Evolutionary conservation across 2,329 filamentous ascomycete species (phyloP).

Genomic region (Trichothecium sympodiale): DNA sequence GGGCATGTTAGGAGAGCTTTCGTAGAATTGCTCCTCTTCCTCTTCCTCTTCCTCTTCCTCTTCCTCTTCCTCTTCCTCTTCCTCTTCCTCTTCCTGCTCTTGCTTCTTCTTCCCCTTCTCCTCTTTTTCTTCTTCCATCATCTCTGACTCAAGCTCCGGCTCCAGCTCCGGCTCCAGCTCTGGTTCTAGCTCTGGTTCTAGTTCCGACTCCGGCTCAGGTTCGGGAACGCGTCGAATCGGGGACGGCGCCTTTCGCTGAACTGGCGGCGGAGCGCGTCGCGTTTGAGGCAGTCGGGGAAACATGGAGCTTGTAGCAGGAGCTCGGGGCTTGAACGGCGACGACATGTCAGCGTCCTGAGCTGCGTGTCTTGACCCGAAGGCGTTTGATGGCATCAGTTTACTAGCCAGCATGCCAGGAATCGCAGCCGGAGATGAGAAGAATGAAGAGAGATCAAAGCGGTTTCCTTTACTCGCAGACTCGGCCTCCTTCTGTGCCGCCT

Average conservation of each 20-base stretch:
- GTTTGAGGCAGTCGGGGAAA: constrained; percentile 23
- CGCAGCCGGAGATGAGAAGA: constrained; percentile 45
- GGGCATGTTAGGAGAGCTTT: constrained; percentile 17
- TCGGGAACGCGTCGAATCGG: no score
- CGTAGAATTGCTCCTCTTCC: background rate
- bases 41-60: constrained; percentile 1
- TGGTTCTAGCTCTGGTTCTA: no score
- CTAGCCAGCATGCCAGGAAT: constrained; percentile 22
- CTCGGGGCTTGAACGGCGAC: constrained; percentile 1
- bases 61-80: background rate
- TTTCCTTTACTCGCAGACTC: constrained; percentile 16
- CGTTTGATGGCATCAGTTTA: constrained; percentile 14
- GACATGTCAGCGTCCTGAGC: background rate
- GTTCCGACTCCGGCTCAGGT: no score
- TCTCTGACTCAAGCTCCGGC: no score
- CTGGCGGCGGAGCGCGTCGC: background rate
- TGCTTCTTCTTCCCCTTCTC: constrained; percentile 15
- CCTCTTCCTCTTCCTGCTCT: constrained; percentile 2
- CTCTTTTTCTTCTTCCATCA: constrained; percentile 10
- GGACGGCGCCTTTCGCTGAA: no score
- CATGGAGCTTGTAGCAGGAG: constrained; percentile 23
- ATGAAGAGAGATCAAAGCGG: constrained; percentile 37
- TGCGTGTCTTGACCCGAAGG: constrained; percentile 7
- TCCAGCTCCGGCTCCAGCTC: constrained; percentile 20
- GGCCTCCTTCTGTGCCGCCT: constrained; percentile 7